Base-by-base conservation (phyloP, 2,329 filamentous ascomycete genomes). In the Diaporthe capsici region DNA sequence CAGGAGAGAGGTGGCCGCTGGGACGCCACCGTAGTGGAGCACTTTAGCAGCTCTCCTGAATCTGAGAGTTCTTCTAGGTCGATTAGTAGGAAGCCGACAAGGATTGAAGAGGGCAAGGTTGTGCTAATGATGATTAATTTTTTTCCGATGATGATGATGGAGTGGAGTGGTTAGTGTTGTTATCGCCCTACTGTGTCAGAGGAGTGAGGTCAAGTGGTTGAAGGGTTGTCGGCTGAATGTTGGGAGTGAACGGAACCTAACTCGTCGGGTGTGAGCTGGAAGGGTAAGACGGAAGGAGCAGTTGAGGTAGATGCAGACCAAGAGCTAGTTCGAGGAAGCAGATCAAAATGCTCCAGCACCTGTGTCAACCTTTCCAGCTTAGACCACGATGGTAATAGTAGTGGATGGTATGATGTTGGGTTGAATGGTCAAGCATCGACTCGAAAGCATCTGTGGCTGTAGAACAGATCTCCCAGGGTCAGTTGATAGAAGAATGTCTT, bases 171-270 rank as follows among this genome's bases (percentile, higher is more conserved):
- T 17, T n/a, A 9, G 1, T 2, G 13, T 25, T 25, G 4, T 17
- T 1, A 5, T 25, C 4, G 6, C 2, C 37, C 0, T 25, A 12
- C 28, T 2, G 3, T 17, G 1, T 9, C 15, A 4, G 13, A 0
- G 5, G 5, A 3, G 4, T 2, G 8, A 3, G 22, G 58, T 7
- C 6, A 42, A 17, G 13, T 20, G 3, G 7, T 39, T 10, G n/a
- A 28, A 28, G 3, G 6, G 3, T 15, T 42, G 13, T 25, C 1
- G 22, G n/a, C 1, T 10, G 34, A 17, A 10, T 3, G 7, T 42
- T 8, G 37, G n/a, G 25, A 61, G 6, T 13, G 1, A 61, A 4
- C 8, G 12, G 12, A 42, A 8, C 20, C 47, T n/a, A 8, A 22
- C 47, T 49, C 20, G 7, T 4, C 4, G 1, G 47, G 0, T 20